phyloP scores from a whole-genome alignment of 495 filamentous ascomycete genomes.

The Baudoinia panamericana region DNA sequence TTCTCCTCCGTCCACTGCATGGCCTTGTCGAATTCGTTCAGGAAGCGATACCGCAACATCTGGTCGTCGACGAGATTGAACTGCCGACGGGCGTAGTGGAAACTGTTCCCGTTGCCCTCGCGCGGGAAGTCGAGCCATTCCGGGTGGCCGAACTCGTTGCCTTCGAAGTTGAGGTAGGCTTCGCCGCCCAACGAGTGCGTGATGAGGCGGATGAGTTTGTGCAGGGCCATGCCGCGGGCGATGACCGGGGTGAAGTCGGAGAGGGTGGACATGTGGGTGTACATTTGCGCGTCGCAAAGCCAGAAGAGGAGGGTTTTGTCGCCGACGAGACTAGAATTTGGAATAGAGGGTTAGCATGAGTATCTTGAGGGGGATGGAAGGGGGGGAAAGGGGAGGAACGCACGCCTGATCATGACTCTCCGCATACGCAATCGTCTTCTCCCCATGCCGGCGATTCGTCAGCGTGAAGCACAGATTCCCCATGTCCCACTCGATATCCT shows the following conservation, averaged over 20 bases:
- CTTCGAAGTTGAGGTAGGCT: slow-evolving; percentile 96
- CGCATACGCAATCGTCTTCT: slow-evolving; percentile 96
- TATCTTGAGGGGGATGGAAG: background rate
- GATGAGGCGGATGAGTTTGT: slow-evolving; percentile 93
- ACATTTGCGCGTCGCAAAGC: slow-evolving; percentile 93
- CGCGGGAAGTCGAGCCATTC: slow-evolving; percentile 99
- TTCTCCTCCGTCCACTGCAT: slow-evolving; percentile 82
- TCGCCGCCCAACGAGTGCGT: slow-evolving; percentile 93
- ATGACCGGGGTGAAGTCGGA: slow-evolving; percentile 78
- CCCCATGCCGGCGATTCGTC: slow-evolving; percentile 83
- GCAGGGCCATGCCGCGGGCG: slow-evolving; percentile 76
- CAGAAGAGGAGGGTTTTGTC: slow-evolving; percentile 96
- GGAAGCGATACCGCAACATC: slow-evolving; percentile 75
- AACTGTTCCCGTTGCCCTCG: slow-evolving; percentile 86
- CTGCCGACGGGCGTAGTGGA: slow-evolving; percentile 92
- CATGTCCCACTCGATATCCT: slow-evolving; percentile 89
- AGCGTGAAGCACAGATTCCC: slow-evolving; percentile 70
- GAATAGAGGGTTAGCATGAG: background rate
- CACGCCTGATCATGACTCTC: slow-evolving; percentile 98
- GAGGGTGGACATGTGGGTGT: slow-evolving; percentile 90
- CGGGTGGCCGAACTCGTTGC: slow-evolving; percentile 96
- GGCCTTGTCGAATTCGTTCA: slow-evolving; percentile 84
- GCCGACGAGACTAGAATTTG: slow-evolving; percentile 61
- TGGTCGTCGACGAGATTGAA: slow-evolving; percentile 82
- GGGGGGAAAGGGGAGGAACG: slow-evolving; percentile 27